Conservation (phyloP, 192 early-diverging fungal species). For the Backusella circina region DNA sequence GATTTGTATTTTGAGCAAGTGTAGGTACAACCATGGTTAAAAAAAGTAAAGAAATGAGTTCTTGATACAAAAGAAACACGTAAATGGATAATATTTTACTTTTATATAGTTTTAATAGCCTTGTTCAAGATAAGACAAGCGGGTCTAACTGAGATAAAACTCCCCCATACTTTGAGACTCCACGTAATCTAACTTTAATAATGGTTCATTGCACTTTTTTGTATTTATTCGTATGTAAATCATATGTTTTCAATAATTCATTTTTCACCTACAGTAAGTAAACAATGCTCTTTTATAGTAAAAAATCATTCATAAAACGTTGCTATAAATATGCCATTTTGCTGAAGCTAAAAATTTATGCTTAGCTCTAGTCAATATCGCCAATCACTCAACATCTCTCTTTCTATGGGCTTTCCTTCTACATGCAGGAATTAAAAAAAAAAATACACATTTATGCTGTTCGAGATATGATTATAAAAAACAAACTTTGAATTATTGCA, state of each 20-base stretch:
- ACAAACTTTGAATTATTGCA: too few species aligned
- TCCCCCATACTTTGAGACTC: background rate
- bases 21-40: conserved; percentile 4
- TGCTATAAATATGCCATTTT: background rate
- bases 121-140: background rate
- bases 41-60: background rate
- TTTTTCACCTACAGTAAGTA: background rate
- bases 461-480: background rate
- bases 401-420: background rate
- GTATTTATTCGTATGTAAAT: background rate
- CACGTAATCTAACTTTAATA: background rate
- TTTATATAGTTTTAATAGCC: background rate
- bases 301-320: background rate
- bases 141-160: background rate
- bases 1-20: background rate
- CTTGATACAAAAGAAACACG: background rate
- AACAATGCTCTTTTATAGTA: background rate
- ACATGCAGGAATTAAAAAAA: background rate
- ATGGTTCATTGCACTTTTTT: background rate
- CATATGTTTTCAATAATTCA: background rate
- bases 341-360: background rate
- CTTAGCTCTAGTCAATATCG: background rate
- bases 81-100: background rate
- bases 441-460: background rate
- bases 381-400: background rate